phyloP scores from a whole-genome alignment of 2,329 filamentous ascomycete species.

The Mariannaea elegans region DNA sequence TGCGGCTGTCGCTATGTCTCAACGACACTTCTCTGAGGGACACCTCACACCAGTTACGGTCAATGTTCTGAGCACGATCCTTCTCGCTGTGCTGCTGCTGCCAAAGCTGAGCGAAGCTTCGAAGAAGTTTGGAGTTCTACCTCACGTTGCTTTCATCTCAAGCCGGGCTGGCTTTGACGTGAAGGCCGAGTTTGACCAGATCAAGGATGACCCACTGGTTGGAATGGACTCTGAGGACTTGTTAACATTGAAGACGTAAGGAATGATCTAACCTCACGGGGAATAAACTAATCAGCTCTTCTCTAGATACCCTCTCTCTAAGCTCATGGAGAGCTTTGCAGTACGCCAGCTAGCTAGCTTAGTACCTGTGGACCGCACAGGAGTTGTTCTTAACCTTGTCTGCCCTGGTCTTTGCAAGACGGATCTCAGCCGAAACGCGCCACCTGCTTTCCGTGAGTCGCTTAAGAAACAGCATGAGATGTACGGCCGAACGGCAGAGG shows the following conservation, averaged over 20 bases:
- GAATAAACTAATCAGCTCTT: neutral
- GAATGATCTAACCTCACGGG: neutral
- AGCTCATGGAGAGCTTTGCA: conserved; percentile 40
- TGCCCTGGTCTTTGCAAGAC: conserved; percentile 44
- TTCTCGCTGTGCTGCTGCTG: conserved; percentile 54
- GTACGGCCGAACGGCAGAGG: conserved; percentile 36
- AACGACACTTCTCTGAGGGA: conserved; percentile 45
- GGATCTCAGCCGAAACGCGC: conserved; percentile 23
- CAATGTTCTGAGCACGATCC: conserved; percentile 57
- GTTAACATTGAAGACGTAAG: neutral
- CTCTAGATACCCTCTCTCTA: conserved; percentile 38
- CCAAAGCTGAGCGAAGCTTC: conserved; percentile 52
- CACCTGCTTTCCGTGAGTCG: neutral
- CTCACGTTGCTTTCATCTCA: conserved; percentile 48
- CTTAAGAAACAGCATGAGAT: conserved; percentile 4
- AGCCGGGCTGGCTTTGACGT: conserved; percentile 16
- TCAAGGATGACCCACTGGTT: conserved; percentile 15
- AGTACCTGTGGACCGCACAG: conserved; percentile 36
- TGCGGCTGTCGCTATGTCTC: conserved; percentile 39
- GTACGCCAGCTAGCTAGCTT: conserved; percentile 39
- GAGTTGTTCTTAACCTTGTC: conserved; percentile 44
- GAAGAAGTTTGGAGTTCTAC: conserved; percentile 41
- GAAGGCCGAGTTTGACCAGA: conserved; percentile 8
- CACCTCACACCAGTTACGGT: conserved; percentile 54
- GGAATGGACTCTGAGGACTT: conserved; percentile 5